These are phyloP conservation scores for Tetracladium setigerum DNA, from an alignment of 495 filamentous ascomycete species.

Conservation along the genomic window DNA sequence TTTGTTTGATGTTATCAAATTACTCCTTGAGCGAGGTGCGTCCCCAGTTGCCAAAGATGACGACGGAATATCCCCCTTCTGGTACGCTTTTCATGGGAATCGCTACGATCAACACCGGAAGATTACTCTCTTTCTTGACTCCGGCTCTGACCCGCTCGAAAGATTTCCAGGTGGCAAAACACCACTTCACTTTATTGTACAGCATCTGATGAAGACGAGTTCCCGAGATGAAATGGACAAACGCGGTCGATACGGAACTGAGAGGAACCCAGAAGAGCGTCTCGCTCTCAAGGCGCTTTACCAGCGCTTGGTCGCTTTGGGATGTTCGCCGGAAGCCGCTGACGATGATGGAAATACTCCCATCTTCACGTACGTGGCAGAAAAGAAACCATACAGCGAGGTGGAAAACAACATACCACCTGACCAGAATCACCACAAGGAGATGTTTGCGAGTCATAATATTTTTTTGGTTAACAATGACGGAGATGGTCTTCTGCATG, in stretches of 20 bases:
- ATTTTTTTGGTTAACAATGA: conserved; percentile 21
- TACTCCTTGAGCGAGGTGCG: background rate
- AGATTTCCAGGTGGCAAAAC: conserved; percentile 9
- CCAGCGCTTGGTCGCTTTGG: conserved; percentile 10
- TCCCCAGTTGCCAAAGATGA: background rate
- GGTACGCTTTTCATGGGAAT: conserved; percentile 15
- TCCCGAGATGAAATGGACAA: conserved; percentile 1
- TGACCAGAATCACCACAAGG: conserved; percentile 2
- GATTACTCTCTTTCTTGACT: background rate
- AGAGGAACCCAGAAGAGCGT: background rate
- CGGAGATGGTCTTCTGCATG: conserved; percentile 26
- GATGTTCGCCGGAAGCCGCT: conserved; percentile 15
- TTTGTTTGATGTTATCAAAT: background rate
- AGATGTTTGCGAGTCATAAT: conserved; percentile 10
- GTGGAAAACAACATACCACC: background rate
- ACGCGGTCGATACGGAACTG: background rate
- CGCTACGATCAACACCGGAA: background rate
- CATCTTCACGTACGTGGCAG: conserved; percentile 18
- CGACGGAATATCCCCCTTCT: conserved; percentile 6
- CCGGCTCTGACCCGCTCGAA: background rate
- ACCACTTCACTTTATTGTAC: conserved; percentile 11
- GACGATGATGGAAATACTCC: conserved; percentile 25
- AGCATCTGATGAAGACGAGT: conserved; percentile 9
- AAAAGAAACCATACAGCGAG: background rate
- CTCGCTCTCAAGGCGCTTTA: conserved; percentile 5